Evolutionary conservation across 176 grass and related monocot species (phyloP).

Genomic region (Triticum aestivum): DNA sequence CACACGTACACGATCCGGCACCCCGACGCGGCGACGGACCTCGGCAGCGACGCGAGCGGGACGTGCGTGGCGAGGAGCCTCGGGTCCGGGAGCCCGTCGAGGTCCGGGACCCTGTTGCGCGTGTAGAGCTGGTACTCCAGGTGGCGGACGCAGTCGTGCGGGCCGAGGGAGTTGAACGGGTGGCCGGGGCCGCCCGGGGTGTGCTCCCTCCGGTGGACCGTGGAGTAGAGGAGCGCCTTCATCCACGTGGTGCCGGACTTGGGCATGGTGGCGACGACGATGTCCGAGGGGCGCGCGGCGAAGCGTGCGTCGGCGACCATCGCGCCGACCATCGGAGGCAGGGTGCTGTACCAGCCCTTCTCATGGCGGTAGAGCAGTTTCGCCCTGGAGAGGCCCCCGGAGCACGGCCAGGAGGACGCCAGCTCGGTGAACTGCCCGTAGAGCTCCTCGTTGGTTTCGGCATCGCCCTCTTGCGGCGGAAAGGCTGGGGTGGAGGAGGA

Average conservation of each 20-base stretch:
- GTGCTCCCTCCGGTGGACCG: conserved; percentile 13
- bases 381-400: not conserved
- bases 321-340: not conserved
- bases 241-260: conserved; percentile 39
- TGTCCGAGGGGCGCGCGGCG: conserved; percentile 15
- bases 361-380: not conserved
- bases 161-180: conserved; percentile 11
- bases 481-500: not conserved
- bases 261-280: conserved; percentile 27
- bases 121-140: conserved; percentile 23
- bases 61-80: conserved; percentile 40
- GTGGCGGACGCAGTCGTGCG: conserved; percentile 29
- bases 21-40: not conserved
- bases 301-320: conserved; percentile 32
- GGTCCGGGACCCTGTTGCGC: not conserved
- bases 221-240: conserved; percentile 27
- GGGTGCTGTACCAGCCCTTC: not conserved
- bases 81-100: conserved; percentile 3
- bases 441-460: not conserved
- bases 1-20: conserved; percentile 30
- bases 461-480: not conserved
- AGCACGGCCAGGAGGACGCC: not conserved
- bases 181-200: not conserved
- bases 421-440: not conserved
- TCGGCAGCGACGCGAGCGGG: conserved; percentile 23